Evolutionary conservation across 208 protist genomes (phyloP), one percentile per base, ranked within the genome.

Genomic region (Acanthamoeba healyi): DNA sequence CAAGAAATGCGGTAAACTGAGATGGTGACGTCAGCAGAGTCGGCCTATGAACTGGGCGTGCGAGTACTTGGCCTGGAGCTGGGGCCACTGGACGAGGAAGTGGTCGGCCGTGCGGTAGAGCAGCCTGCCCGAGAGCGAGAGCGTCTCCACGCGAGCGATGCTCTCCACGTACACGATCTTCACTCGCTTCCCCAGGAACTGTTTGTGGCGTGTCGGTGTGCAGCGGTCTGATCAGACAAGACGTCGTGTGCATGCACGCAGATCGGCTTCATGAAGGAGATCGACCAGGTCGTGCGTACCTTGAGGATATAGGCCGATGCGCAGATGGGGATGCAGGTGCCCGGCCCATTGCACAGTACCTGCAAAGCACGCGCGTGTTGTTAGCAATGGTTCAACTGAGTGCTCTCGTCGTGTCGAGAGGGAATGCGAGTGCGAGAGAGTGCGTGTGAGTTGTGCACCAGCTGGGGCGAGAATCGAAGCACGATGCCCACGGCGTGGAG

Each of bases 341-440:
- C 97, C 7, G 97, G 97, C 32, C 97, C 97, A 79, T 98, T 98
- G 92, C 94, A 97, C 6, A 98, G 40, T 9, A 97, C 95, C 96
- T 96, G 67, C 56, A 54, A 12, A 90, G 9, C 82, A 82, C 36
- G 54, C 90, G 36, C 67, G 82, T 38, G 90, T 17, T 32, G 82
- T 79, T 24, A 89, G 40, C 10, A 87, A 96, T 56, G 42, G 88
- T 87, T n/a, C n/a, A n/a, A n/a, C n/a, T n/a, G n/a, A n/a, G n/a
- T n/a, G n/a, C n/a, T n/a, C n/a, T n/a, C n/a, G n/a, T n/a, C 46
- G 46, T 54, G 46, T 10, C 46, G 4, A 9, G 46, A 54, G 46
- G 19, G 46, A 10, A 54, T 10, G 14, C 46, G 19, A 12, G 19
- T 54, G 46, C 46, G 46, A 22, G 46, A 10, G 46, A 22, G 46